A percentile compares a stretch with the other conserved stretches of the same genome.
phyloP scores from a whole-genome alignment of 2,329 filamentous ascomycete species.

The Neopestalotiopsis sp. region DNA sequence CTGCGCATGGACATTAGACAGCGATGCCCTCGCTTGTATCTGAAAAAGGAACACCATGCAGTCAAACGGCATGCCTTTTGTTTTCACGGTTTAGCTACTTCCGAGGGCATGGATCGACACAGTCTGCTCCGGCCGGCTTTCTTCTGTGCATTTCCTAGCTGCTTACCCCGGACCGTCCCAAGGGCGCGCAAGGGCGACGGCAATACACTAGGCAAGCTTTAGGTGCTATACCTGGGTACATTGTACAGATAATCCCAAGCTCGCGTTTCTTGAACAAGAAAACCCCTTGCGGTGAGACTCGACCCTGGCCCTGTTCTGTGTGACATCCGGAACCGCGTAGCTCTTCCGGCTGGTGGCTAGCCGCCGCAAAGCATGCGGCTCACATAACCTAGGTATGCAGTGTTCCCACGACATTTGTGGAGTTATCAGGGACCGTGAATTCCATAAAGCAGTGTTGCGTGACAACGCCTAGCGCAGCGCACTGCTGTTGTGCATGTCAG shows the following conservation, averaged over 20 bases:
- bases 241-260: background rate
- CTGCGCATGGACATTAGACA: background rate
- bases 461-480: background rate
- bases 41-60: constrained; percentile 1
- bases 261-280: constrained; percentile 1
- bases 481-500: background rate
- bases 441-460: no score
- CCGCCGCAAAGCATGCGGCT: constrained; percentile 5
- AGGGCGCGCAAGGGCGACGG: background rate
- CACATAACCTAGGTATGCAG: constrained; percentile 4
- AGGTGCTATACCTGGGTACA: no score
- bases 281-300: constrained; percentile 9
- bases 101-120: constrained; percentile 4
- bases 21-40: constrained; percentile 3
- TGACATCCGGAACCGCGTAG: constrained; percentile 12
- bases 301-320: constrained; percentile 1
- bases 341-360: constrained; percentile 11
- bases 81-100: background rate
- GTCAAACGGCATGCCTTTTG: constrained; percentile 2
- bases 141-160: constrained; percentile 5
- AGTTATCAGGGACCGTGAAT: background rate
- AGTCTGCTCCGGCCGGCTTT: background rate
- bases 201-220: background rate
- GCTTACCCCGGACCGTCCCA: constrained; percentile 5
- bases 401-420: constrained; percentile 12